Conservation (phyloP, 192 early-diverging fungal species). For the Endogone sp. region DNA sequence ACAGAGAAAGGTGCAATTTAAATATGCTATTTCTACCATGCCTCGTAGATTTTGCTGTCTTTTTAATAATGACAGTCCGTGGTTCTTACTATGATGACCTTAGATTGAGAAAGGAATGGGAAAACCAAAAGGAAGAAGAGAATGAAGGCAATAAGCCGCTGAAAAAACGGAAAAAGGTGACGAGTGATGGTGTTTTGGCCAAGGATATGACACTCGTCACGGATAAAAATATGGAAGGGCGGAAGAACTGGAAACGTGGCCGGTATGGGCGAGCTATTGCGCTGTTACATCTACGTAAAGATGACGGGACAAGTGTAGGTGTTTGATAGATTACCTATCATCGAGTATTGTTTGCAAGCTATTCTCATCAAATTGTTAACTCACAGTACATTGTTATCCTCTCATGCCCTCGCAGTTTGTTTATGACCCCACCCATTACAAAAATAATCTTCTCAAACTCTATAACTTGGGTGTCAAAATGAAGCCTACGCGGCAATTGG, state of each 20-base stretch:
- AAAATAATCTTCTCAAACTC: slow-evolving; percentile 58
- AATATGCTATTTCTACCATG: too few relatives aligned
- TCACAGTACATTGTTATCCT: too few relatives aligned
- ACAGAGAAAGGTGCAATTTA: slow-evolving; percentile 40
- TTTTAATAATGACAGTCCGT: not conserved
- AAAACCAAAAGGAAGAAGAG: slow-evolving; percentile 29
- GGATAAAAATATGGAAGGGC: slow-evolving; percentile 59
- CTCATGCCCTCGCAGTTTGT: slow-evolving; percentile 42
- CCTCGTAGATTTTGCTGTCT: too few relatives aligned
- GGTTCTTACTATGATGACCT: slow-evolving; percentile 20
- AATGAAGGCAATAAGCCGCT: slow-evolving; percentile 28
- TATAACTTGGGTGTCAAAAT: slow-evolving; percentile 33
- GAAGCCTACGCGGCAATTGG: slow-evolving; percentile 23
- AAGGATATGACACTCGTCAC: slow-evolving; percentile 70
- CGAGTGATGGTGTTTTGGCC: slow-evolving; percentile 42
- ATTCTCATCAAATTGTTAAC: too few relatives aligned
- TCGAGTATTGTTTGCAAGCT: too few relatives aligned
- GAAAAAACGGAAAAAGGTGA: slow-evolving; percentile 38
- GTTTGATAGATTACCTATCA: too few relatives aligned
- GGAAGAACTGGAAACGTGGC: slow-evolving; percentile 62
- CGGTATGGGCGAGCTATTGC: slow-evolving; percentile 71
- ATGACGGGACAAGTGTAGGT: slow-evolving; percentile 41
- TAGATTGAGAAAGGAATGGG: slow-evolving; percentile 37
- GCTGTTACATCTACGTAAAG: slow-evolving; percentile 55
- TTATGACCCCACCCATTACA: slow-evolving; percentile 65